Evolutionary conservation across 257 asterid species (phyloP).

Genomic region (Cruciata laevipes): DNA sequence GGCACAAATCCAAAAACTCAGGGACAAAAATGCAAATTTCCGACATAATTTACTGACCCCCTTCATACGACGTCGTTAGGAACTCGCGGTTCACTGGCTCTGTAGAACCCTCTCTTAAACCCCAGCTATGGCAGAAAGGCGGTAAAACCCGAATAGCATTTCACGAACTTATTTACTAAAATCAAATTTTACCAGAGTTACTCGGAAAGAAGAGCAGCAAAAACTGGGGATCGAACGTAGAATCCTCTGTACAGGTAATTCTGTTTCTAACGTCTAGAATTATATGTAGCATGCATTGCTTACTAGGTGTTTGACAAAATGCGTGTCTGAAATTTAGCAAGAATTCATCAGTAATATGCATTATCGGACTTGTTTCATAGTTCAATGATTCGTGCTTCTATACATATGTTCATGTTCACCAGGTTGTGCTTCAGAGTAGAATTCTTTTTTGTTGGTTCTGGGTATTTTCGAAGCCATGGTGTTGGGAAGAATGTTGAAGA

Average conservation of each 20-base stretch:
- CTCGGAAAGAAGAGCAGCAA: background rate
- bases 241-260: background rate
- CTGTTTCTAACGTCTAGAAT: background rate
- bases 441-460: background rate
- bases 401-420: background rate
- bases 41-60: background rate
- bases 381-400: background rate
- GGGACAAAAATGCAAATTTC: background rate
- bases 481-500: constrained; percentile 11
- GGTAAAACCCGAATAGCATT: background rate
- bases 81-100: background rate
- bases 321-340: background rate
- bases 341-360: background rate
- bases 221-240: background rate
- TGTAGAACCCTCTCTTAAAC: background rate
- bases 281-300: background rate
- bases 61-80: background rate
- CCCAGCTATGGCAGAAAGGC: background rate
- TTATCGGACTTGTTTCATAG: background rate
- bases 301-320: constrained; percentile 7
- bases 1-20: no score
- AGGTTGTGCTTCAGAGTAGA: constrained; percentile 8
- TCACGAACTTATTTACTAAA: background rate
- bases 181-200: background rate
- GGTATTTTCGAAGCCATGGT: constrained; percentile 14